Evolutionary conservation across 805 yeast species (phyloP), one percentile per base, ranked within the genome.

Genomic region (Starmerella asiatica): DNA sequence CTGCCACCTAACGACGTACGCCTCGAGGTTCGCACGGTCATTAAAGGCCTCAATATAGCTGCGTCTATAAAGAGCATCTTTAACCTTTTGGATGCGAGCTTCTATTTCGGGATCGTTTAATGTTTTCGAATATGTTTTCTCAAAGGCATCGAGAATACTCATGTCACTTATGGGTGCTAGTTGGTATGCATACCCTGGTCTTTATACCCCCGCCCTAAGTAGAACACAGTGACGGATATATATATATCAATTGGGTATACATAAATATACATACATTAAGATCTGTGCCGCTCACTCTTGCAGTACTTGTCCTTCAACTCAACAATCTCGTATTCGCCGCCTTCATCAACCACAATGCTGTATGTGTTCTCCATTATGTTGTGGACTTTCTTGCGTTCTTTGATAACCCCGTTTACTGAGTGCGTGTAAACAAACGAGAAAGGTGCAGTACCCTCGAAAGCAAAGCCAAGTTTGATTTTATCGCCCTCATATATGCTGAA

Each of bases 401-500:
- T 71, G 12, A 76, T 74, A 37, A 61, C 60, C 12, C 65, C 67
- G 29, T 54, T 44, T 14, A 59, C 64, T 35, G 69, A 76, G 55
- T 97, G 71, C 7, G 79, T 79, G 55, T 86, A 91, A 1, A 86
- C 81, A 48, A 91, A 68, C 30, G 76, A 65, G 63, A 88, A 91
- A 11, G 99, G 99, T 9, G 97, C 94, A 0, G 76, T 71, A 14
- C 98, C 98, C 26, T 71, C 70, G 53, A 91, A 81, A 17, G 74
- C 70, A 61, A 91, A 88, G 2, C 70, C 70, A 35, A 91, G 75
- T 55, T 85, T 94, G 1, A 93, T 86, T 53, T 80, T 82, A 49
- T 91, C 98, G 34, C 97, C 98, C 56, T 84, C 93, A 53, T 85
- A 93, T 32, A 91, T 81, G 57, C 83, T 88, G 53, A 77, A 86